Percentiles rank a stretch among this genome's conserved stretches.
Conservation (phyloP, 345 rosid genomes). For the Dipteronia sinensis region DNA sequence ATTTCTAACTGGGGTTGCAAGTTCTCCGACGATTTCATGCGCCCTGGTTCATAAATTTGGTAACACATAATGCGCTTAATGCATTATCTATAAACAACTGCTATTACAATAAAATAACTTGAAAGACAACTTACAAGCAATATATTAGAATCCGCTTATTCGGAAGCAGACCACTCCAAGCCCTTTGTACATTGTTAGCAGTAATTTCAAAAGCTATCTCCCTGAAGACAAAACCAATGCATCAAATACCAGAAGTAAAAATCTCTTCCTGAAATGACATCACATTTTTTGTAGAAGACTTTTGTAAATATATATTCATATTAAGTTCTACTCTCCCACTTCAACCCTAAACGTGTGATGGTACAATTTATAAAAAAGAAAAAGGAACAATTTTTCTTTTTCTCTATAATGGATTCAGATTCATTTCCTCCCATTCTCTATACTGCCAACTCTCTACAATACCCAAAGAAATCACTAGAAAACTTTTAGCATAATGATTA, state of each 20-base stretch:
- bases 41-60: constrained; percentile 45
- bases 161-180: constrained; percentile 62
- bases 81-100: neutral
- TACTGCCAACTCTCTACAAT: neutral
- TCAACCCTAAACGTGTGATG: neutral
- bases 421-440: neutral
- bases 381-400: too few relatives aligned
- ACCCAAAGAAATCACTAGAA: neutral
- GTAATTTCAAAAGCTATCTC: constrained; percentile 34
- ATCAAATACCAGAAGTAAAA: constrained; percentile 10
- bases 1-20: constrained; percentile 61
- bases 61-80: constrained; percentile 11
- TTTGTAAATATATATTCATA: neutral
- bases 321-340: neutral
- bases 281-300: neutral
- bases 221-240: constrained; percentile 38
- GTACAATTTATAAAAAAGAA: too few relatives aligned
- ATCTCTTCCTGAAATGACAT: neutral
- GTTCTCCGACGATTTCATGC: constrained; percentile 41
- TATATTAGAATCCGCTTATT: constrained; percentile 58
- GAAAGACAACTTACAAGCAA: constrained; percentile 55
- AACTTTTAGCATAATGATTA: neutral
- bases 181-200: constrained; percentile 38
- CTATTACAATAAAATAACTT: neutral
- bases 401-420: too few relatives aligned